Base-by-base conservation (phyloP, 2,329 filamentous ascomycete species). In the Colletotrichum melonis region DNA sequence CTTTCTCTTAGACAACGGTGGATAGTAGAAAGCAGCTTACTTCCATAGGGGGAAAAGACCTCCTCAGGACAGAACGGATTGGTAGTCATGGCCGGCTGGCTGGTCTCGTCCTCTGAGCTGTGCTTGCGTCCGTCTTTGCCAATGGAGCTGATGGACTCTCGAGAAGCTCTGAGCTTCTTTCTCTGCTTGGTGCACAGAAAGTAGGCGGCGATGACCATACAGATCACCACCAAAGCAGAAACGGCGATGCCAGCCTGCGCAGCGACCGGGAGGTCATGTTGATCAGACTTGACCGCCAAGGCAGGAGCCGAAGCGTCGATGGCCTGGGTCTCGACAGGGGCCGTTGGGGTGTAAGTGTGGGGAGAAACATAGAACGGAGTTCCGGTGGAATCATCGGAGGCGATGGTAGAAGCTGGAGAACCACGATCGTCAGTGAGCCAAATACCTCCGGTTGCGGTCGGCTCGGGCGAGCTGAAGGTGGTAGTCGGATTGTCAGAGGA, bases 21-120 rank as follows among this genome's bases (percentile, higher is more conserved):
- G 22, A 19, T 16, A 49, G 4, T 58, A 49, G 32, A 14, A 6
- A 57, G 16, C 64, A 49, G 73, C 80, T 77, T 77, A 86, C 86
- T 85, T 80, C 85, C 84, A 79, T 86, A 86, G 12, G 83, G 81
- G 1, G 83, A 84, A 76, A 87, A 86, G 2, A 84, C 81, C 64
- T 86, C 84, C 56, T 73, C 74, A 19, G 72, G 79, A 8, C 76
- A 75, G 1, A 77, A 78, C 11, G 78, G 78, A 42, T 80, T 78
- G 26, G 78, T 72, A 42, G 78, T 78, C 62, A 78, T 73, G 28
- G 74, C 71, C n/a, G 76, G 74, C 7, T 75, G 76, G 32, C 75
- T 74, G 24, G 77, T 75, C 66, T 83, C 81, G 28, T 82, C 80
- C 11, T 77, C 24, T 5, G 46, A 79, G 12, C 76, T 74, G 9